These are phyloP conservation scores for Ustilago trichophora DNA, from an alignment of 1,284 basidiomycete genomes.

Conservation along the genomic window DNA sequence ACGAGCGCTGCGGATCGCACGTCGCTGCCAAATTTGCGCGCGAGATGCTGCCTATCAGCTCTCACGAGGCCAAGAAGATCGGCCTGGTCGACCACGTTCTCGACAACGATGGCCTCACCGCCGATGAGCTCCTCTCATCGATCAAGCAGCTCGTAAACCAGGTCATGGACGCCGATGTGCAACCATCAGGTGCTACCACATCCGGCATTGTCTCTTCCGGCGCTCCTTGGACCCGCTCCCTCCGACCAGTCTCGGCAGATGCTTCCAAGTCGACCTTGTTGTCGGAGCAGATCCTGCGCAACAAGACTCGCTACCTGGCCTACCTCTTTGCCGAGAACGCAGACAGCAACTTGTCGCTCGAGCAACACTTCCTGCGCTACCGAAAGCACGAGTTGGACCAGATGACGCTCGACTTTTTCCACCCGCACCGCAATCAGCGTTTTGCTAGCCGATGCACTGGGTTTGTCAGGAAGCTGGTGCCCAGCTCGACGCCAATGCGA, in stretches of 20 bases:
- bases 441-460: constrained; percentile 68
- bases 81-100: constrained; percentile 51
- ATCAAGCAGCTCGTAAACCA: constrained; percentile 39
- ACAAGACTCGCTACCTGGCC: constrained; percentile 63
- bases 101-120: constrained; percentile 14
- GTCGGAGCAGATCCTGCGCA: constrained; percentile 56
- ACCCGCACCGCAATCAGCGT: constrained; percentile 65
- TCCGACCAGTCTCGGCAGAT: constrained; percentile 27
- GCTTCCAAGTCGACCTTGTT: constrained; percentile 25
- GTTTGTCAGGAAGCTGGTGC: constrained; percentile 69
- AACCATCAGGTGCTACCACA: background rate
- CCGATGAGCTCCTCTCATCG: constrained; percentile 5
- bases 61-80: constrained; percentile 36
- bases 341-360: constrained; percentile 24
- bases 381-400: constrained; percentile 68
- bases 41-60: constrained; percentile 68
- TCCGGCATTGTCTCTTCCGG: constrained; percentile 9
- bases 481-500: constrained; percentile 65
- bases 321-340: constrained; percentile 41
- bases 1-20: constrained; percentile 65
- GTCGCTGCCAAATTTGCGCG: constrained; percentile 64
- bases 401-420: constrained; percentile 69
- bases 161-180: constrained; percentile 34
- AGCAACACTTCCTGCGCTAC: constrained; percentile 58
- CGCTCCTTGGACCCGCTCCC: constrained; percentile 51